Percentiles rank a stretch among this genome's conserved stretches.
Evolutionary conservation across 225 moss, liverwort and hornwort species (phyloP).

Genomic region (Marchantia polymorpha): DNA sequence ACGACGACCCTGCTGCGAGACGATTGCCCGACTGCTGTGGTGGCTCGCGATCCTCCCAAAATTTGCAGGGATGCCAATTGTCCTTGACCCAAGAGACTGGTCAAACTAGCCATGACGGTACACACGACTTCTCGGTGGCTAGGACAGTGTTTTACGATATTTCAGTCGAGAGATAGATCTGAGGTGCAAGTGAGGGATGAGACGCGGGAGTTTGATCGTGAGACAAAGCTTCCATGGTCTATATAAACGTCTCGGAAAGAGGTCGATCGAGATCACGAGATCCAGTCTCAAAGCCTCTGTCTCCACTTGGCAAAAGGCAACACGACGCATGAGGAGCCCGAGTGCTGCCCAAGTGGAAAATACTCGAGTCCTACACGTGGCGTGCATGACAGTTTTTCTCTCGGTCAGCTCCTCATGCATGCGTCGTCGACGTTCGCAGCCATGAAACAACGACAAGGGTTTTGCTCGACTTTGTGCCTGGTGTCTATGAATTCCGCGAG

Average conservation of each 20-base stretch:
- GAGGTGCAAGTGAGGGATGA: neutral
- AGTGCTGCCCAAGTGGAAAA: neutral
- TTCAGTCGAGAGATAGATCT: neutral
- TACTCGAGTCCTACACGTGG: neutral
- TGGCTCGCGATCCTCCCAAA: neutral
- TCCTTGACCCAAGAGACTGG: neutral
- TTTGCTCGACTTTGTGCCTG: too few species aligned
- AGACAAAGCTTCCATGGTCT: neutral
- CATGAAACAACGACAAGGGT: too few species aligned
- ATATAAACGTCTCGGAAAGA: neutral
- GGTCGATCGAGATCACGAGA: neutral
- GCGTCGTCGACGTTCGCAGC: too few species aligned
- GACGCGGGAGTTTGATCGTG: neutral
- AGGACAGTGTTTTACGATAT: neutral
- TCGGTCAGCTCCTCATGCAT: neutral
- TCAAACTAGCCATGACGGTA: neutral
- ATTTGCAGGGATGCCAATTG: slow-evolving; percentile 3
- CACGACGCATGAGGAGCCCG: neutral
- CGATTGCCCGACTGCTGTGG: neutral
- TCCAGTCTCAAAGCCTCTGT: neutral
- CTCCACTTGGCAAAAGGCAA: slow-evolving; percentile 6
- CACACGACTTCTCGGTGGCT: neutral
- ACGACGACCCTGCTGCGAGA: neutral
- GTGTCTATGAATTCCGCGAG: too few species aligned
- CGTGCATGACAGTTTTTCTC: neutral